These are phyloP conservation scores for Exophiala dermatitidis DNA, from an alignment of 2,329 filamentous ascomycete species.

Conservation along the genomic window DNA sequence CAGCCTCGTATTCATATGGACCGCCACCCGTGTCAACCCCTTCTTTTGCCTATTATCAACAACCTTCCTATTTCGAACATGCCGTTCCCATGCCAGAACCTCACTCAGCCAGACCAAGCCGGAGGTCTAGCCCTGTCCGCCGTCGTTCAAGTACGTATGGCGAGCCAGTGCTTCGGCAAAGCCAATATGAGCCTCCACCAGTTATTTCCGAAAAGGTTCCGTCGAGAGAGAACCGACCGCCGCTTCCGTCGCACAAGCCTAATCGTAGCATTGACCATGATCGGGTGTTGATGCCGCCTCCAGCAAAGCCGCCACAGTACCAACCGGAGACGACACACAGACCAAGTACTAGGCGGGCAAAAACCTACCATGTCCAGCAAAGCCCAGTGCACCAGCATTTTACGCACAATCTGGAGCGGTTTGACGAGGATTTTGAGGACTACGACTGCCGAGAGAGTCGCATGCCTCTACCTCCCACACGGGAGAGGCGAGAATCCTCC, in stretches of 20 bases:
- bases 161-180: constrained; percentile 18
- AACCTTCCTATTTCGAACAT: constrained; percentile 9
- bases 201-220: constrained; percentile 5
- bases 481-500: constrained; percentile 17
- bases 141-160: constrained; percentile 10
- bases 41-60: constrained; percentile 10
- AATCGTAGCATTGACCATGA: constrained; percentile 18
- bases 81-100: constrained; percentile 6
- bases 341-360: constrained; percentile 19
- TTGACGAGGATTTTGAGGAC: constrained; percentile 12
- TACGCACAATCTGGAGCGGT: constrained; percentile 9
- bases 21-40: constrained; percentile 5
- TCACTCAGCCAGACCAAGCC: constrained; percentile 12
- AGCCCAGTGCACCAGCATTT: constrained; percentile 5
- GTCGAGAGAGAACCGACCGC: constrained; percentile 13
- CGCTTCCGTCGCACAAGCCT: constrained; percentile 14
- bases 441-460: constrained; percentile 8
- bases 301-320: constrained; percentile 15
- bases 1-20: constrained; percentile 11
- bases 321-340: constrained; percentile 9
- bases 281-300: constrained; percentile 22
- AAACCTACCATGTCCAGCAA: constrained; percentile 18
- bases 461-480: constrained; percentile 5
- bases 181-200: constrained; percentile 4
- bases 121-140: constrained; percentile 14